Conservation (phyloP, 2,329 filamentous ascomycete species). For the Harringtonia aguacate region DNA sequence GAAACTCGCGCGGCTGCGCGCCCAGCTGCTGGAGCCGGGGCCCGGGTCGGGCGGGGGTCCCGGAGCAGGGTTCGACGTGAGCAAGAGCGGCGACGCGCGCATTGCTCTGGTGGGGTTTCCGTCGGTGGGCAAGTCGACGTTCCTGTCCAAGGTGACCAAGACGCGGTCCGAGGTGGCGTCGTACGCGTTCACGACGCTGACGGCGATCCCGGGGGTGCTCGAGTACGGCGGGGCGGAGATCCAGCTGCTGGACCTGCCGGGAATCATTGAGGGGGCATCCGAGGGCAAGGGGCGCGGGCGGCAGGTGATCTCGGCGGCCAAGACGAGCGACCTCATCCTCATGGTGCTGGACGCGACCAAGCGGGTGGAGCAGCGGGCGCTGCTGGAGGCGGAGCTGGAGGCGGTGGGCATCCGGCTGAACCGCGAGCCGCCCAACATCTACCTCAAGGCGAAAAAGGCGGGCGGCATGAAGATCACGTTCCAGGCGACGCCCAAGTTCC, state of each 20-base stretch:
- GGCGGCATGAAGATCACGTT: conserved; percentile 99
- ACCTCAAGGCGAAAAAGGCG: conserved; percentile 89
- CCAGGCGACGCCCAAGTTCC: conserved; percentile 71
- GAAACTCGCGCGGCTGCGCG: conserved; percentile 89
- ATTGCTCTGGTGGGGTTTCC: conserved; percentile 98
- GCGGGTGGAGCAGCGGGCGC: conserved; percentile 79
- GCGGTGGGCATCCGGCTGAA: conserved; percentile 92
- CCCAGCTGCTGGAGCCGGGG: conserved; percentile 84
- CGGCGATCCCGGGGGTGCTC: conserved; percentile 91
- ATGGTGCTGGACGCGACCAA: conserved; percentile 98
- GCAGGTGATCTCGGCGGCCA: conserved; percentile 95
- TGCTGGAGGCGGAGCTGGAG: conserved; percentile 87
- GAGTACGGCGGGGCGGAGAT: conserved; percentile 98
- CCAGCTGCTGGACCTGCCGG: conserved; percentile 91
- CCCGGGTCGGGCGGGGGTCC: conserved; percentile 68
- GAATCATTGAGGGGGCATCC: conserved; percentile 93
- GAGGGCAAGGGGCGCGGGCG: conserved; percentile 93
- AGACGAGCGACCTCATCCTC: conserved; percentile 93
- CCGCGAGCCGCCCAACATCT: conserved; percentile 92
- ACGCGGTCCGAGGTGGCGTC: conserved; percentile 93
- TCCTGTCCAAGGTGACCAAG: conserved; percentile 97
- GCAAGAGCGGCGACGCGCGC: conserved; percentile 90
- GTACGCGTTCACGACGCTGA: conserved; percentile 95
- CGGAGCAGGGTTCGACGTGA: conserved; percentile 84
- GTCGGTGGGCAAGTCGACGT: conserved; percentile 96